phyloP scores from a whole-genome alignment of 768 basidiomycete genomes.

The Termitomyces sp. region DNA sequence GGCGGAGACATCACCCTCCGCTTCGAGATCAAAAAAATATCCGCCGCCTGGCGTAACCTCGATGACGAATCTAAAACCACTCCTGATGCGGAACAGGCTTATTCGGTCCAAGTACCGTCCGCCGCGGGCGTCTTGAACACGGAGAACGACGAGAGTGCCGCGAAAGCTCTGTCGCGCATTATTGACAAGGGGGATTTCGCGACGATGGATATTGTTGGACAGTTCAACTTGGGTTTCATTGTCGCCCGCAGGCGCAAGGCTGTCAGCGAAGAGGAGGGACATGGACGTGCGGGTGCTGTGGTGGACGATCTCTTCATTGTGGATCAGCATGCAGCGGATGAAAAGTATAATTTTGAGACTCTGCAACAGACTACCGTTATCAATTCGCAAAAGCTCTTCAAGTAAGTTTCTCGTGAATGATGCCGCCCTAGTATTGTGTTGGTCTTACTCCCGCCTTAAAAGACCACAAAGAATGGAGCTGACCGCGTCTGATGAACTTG shows the following conservation, averaged over 20 bases:
- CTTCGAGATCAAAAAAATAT: constrained; percentile 29
- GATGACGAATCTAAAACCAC: not conserved
- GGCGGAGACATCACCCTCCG: constrained; percentile 21
- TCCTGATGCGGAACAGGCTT: not conserved
- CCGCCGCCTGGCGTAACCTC: constrained; percentile 16
- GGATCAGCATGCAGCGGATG: constrained; percentile 96
- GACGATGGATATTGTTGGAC: constrained; percentile 81
- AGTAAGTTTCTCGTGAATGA: constrained; percentile 39
- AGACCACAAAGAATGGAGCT: constrained; percentile 79
- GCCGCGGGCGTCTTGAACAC: constrained; percentile 37
- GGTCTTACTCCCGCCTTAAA: not conserved
- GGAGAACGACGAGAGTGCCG: constrained; percentile 48
- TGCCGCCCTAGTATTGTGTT: not conserved
- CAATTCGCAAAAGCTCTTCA: constrained; percentile 77
- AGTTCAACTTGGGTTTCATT: constrained; percentile 97
- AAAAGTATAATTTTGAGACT: constrained; percentile 98
- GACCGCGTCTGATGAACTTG: constrained; percentile 84
- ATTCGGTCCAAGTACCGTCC: constrained; percentile 14
- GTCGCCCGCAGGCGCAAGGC: constrained; percentile 59
- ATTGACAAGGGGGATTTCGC: constrained; percentile 86
- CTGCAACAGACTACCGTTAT: constrained; percentile 89
- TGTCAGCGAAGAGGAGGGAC: constrained; percentile 3
- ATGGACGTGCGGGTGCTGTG: not conserved
- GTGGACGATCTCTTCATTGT: constrained; percentile 94
- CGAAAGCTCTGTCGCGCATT: constrained; percentile 70